These are phyloP conservation scores for Jamesozyma jinghongensis DNA, from an alignment of 805 yeast species.

Conservation along the genomic window DNA sequence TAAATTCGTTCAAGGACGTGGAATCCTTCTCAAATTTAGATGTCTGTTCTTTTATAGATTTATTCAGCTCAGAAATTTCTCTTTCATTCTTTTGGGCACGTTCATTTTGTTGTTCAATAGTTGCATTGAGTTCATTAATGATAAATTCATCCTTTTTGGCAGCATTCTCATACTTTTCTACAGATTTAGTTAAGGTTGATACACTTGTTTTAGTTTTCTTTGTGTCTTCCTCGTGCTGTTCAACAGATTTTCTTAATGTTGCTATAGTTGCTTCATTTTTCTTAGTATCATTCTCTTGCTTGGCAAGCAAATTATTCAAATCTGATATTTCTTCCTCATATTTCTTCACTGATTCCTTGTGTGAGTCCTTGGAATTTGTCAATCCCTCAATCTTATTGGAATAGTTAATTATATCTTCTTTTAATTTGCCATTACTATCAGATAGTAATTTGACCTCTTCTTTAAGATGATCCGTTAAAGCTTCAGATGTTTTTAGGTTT, in stretches of 20 bases:
- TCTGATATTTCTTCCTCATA: too few species aligned
- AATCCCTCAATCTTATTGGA: background rate
- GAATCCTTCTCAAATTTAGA: background rate
- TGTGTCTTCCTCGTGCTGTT: too few species aligned
- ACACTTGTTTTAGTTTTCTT: too few species aligned
- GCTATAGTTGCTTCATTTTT: too few species aligned
- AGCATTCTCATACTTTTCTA: too few species aligned
- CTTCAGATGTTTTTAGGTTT: background rate
- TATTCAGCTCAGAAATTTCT: background rate
- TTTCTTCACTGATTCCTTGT: background rate
- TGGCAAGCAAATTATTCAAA: too few species aligned
- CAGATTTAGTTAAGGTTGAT: too few species aligned
- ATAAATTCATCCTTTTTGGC: too few species aligned
- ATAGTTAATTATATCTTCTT: background rate
- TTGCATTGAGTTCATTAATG: too few species aligned
- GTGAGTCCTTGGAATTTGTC: background rate
- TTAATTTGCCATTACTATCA: background rate
- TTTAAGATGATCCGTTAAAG: background rate
- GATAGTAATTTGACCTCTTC: background rate
- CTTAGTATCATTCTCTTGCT: too few species aligned
- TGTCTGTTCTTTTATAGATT: background rate
- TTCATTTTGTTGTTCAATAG: too few species aligned
- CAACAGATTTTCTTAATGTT: too few species aligned
- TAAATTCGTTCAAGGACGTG: background rate
- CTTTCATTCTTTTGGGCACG: background rate